These are phyloP conservation scores for Pseudocercospora cruenta DNA, from an alignment of 2,329 filamentous ascomycete genomes.

Conservation along the genomic window DNA sequence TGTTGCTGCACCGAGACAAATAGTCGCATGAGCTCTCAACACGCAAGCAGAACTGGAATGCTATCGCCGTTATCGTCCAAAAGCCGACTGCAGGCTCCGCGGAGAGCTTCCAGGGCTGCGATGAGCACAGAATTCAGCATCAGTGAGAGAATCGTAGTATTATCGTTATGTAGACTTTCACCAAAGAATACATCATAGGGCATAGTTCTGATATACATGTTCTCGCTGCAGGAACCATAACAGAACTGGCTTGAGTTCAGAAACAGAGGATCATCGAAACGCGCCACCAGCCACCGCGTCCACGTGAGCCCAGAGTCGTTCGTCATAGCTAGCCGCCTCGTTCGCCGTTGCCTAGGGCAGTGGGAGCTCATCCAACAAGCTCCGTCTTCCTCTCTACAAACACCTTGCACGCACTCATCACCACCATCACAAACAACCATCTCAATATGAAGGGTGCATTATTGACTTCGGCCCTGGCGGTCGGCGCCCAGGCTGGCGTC, in stretches of 20 bases:
- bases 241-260: background rate
- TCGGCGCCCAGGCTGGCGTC: constrained; percentile 69
- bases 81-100: background rate
- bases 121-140: background rate
- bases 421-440: constrained; percentile 20
- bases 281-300: background rate
- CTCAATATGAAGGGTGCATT: constrained; percentile 80
- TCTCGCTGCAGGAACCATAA: background rate
- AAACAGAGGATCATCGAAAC: background rate
- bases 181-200: background rate
- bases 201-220: background rate
- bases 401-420: constrained; percentile 6
- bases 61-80: background rate
- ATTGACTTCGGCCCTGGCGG: constrained; percentile 72
- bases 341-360: background rate
- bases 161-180: background rate
- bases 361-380: constrained; percentile 1
- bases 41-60: background rate
- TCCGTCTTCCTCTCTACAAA: constrained; percentile 6
- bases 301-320: background rate
- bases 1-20: background rate
- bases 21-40: background rate
- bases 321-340: background rate
- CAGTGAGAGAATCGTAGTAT: background rate
- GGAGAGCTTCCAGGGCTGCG: background rate